Evolutionary conservation across 371 early-diverging fungal genomes (phyloP), one percentile per base, ranked within the genome.

Genomic region (Coemansia linderi): DNA sequence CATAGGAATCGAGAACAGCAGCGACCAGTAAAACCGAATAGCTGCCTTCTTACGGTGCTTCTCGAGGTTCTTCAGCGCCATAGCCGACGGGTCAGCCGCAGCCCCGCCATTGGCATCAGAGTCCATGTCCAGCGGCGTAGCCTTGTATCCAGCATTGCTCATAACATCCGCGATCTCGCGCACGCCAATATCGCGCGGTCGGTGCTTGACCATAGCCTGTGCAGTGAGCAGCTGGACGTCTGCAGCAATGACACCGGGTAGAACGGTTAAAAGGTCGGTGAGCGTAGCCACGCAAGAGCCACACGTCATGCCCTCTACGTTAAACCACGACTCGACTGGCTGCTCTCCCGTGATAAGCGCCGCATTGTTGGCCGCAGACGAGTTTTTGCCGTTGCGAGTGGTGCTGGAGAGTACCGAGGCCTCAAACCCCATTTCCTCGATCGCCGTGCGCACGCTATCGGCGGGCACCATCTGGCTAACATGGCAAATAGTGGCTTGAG

Each of bases 291-390:
- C 90, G 75, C 95, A 93, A 31, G 90, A 86, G 0, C 92, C 86
- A 72, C 92, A 93, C 0, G 93, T 90, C 95, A 96, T 94, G 7
- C 97, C 96, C 72, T 87, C 91, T 36, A 95, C 85, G 50, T 87
- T 87, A 41, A 97, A 83, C 65, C 89, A 87, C 0, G 90, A 77
- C 0, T 73, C 77, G 1, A 69, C 69, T 27, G 77, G 73, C 71
- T 61, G 83, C 80, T 64, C 82, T 19, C 70, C 54, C 83, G 71
- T 22, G n/a, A 64, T 65, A 17, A 59, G 66, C 36, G n/a, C 50
- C 33, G 64, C 56, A 17, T 31, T 54, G 27, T 48, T 46, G 1
- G 54, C 44, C 1, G 19, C 17, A 17, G 24, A n/a, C 5, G 38
- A 46, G 31, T 43, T 54, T 17, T 59, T 24, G 12, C 13, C 33